These are phyloP conservation scores for Boletus edulis DNA, from an alignment of 768 basidiomycete species.

Conservation along the genomic window DNA sequence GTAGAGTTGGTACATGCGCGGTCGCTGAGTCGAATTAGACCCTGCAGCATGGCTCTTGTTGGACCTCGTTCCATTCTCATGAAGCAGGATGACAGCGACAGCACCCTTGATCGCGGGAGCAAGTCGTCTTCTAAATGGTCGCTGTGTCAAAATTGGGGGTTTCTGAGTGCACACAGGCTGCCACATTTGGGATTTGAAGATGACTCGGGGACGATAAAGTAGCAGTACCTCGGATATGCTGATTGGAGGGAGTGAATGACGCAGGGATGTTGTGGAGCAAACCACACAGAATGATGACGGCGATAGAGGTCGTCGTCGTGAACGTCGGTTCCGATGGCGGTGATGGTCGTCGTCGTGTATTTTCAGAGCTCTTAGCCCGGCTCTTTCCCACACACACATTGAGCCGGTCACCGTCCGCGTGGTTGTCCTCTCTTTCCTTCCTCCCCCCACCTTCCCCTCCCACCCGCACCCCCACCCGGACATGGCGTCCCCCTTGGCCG, in stretches of 20 bases:
- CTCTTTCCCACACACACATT: too few species aligned
- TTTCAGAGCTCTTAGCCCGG: too few species aligned
- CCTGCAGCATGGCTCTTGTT: constrained; percentile 23
- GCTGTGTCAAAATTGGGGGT: constrained; percentile 19
- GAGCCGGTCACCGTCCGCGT: too few species aligned
- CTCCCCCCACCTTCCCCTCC: constrained; percentile 2
- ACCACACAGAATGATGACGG: neutral
- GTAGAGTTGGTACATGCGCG: constrained; percentile 15
- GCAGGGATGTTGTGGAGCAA: constrained; percentile 6
- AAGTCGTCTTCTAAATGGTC: constrained; percentile 21
- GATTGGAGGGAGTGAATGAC: constrained; percentile 6
- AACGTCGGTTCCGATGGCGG: too few species aligned
- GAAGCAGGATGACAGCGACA: constrained; percentile 20
- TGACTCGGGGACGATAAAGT: constrained; percentile 9
- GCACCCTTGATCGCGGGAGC: constrained; percentile 26
- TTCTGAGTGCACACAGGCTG: constrained; percentile 6
- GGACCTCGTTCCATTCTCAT: constrained; percentile 31
- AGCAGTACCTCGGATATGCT: constrained; percentile 18
- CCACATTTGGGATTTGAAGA: constrained; percentile 1
- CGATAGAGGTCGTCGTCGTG: too few species aligned
- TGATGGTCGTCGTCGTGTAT: too few species aligned
- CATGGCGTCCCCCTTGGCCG: constrained; percentile 41
- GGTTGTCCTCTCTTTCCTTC: neutral
- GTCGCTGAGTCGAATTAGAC: constrained; percentile 27
- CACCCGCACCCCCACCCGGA: neutral